Evolutionary conservation across 129 eudicot genomes (phyloP).

Genomic region (Scalesia atractyloides): DNA sequence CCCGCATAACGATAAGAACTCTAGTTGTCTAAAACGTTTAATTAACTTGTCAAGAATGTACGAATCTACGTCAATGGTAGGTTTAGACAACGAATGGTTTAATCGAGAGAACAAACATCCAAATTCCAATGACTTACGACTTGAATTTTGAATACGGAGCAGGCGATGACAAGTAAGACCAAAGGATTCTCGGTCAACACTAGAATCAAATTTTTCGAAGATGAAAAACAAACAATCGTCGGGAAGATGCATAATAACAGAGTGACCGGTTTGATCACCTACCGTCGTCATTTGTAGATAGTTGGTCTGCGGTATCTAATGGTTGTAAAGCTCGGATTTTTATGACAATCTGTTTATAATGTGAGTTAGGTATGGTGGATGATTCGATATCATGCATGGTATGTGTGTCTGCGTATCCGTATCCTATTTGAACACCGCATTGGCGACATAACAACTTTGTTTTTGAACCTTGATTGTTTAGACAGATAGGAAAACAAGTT

Average conservation of each 20-base stretch:
- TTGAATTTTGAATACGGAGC: conserved; percentile 64
- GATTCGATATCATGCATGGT: conserved; percentile 51
- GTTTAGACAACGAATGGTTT: conserved; percentile 34
- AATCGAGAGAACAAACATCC: conserved; percentile 50
- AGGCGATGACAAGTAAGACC: conserved; percentile 83
- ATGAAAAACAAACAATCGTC: conserved; percentile 70
- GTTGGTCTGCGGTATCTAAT: conserved; percentile 47
- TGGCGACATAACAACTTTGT: conserved; percentile 74
- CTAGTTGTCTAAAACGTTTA: conserved; percentile 54
- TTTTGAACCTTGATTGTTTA: conserved; percentile 50
- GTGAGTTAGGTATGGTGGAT: conserved; percentile 45
- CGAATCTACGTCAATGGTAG: conserved; percentile 32
- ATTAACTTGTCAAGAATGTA: conserved; percentile 53
- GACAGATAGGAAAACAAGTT: conserved; percentile 58
- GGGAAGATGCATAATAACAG: conserved; percentile 58
- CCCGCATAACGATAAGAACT: conserved; percentile 64
- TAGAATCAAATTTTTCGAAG: conserved; percentile 48
- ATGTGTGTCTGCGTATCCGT: conserved; percentile 53
- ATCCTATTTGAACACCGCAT: conserved; percentile 65
- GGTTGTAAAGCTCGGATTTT: conserved; percentile 68
- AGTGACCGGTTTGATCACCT: conserved; percentile 3
- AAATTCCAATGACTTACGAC: conserved; percentile 67
- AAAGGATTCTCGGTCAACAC: conserved; percentile 71
- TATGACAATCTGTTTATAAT: conserved; percentile 56
- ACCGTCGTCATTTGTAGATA: conserved; percentile 25